phyloP scores from a whole-genome alignment of 345 rosid genomes.

The Arabidopsis suecica region DNA sequence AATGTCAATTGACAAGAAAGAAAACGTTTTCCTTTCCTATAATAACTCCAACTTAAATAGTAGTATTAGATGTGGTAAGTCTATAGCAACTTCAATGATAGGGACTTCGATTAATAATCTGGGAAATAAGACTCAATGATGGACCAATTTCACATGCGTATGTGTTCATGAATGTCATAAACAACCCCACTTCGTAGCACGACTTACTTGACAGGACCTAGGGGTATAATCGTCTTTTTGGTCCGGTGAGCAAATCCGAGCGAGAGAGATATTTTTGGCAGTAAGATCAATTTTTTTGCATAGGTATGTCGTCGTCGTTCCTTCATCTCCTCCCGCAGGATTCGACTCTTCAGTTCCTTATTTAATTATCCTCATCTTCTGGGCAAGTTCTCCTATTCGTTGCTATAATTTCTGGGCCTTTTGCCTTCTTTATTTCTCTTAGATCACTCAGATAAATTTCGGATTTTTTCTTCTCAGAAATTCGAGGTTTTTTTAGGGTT shows the following conservation, averaged over 20 bases:
- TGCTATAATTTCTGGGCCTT: background rate
- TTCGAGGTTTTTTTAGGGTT: conserved; percentile 21
- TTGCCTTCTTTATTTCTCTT: background rate
- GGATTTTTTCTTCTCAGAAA: conserved; percentile 10
- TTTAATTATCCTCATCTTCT: conserved; percentile 36
- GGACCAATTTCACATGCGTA: conserved; percentile 28
- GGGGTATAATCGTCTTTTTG: conserved; percentile 23
- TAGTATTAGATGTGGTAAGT: background rate
- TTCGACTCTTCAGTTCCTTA: conserved; percentile 34
- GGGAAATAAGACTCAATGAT: conserved; percentile 26
- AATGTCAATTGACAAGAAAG: background rate
- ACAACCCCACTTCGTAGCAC: background rate
- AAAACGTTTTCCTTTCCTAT: background rate
- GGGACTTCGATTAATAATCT: background rate
- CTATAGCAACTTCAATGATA: background rate
- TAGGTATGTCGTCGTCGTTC: background rate
- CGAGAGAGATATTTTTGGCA: conserved; percentile 25
- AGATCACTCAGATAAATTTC: background rate
- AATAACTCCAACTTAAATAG: background rate
- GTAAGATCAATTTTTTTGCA: conserved; percentile 18
- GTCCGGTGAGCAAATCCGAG: background rate
- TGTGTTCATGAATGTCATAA: conserved; percentile 17
- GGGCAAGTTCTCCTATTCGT: conserved; percentile 21
- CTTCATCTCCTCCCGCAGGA: conserved; percentile 35
- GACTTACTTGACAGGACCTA: background rate